Evolutionary conservation across 1,284 basidiomycete species (phyloP), one percentile per base, ranked within the genome.

Genomic region (Trichosporon sp.): DNA sequence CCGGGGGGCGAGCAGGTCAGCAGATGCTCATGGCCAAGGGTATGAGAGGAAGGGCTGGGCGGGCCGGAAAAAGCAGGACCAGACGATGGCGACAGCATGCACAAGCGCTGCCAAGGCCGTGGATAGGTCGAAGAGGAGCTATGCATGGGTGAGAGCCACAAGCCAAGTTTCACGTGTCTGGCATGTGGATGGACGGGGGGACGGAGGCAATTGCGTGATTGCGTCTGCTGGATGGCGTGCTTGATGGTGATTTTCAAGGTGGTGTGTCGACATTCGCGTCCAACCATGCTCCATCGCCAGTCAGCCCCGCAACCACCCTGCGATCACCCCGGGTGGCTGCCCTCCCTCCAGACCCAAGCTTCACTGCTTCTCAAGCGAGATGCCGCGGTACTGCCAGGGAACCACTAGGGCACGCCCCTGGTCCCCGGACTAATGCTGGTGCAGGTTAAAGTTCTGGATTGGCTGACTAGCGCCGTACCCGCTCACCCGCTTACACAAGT

Each of bases 191-290:
- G 14, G 31, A 10, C 2, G 19, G 8, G 4, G 2, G 14, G 26
- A 26, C 59, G 59, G 59, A 35, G 32, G 59, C 59, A 63, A 63
- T 63, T 63, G 59, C 59, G 59, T 63, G 59, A 63, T 63, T 63
- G 59, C 59, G 31, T 19, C 32, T 11, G 32, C 19, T 7, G 59
- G 59, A 63, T 63, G 2, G 59, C 59, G 59, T 63, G 59, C 59
- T 63, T 37, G 59, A 37, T 63, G 59, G 59, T 63, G 14, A 63
- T 63, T 63, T n/a, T 19, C 10, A 14, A 12, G 32, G 32, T 37
- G 14, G 7, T n/a, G 31, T 63, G 32, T 37, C 59, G 59, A 63
- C 59, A 63, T 63, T 14, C 4, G 31, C 59, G 16, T 63, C 59
- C 59, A 63, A 63, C 59, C 59, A 63, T n/a, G 16, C 16, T 35